Percentiles rank a stretch among this genome's conserved stretches.
phyloP scores from a whole-genome alignment of 192 early-diverging fungal genomes.

The Linnemannia schmuckeri region DNA sequence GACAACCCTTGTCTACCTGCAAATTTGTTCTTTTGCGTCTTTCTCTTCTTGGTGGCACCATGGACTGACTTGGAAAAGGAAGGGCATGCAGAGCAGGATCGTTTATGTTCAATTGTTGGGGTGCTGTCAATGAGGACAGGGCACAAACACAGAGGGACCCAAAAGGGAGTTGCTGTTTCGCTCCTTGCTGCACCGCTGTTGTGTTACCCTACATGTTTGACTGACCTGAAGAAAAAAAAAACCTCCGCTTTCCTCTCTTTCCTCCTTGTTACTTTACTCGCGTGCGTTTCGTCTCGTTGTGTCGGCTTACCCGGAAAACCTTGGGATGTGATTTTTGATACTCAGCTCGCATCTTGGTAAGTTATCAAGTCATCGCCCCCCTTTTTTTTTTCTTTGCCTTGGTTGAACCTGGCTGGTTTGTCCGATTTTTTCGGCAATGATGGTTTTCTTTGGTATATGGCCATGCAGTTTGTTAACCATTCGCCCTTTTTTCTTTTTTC shows the following conservation, averaged over 20 bases:
- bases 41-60: too few relatives aligned
- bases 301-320: background rate
- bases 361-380: background rate
- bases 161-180: background rate
- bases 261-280: background rate
- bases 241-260: background rate
- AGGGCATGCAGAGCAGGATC: too few relatives aligned
- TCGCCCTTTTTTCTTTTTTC: background rate
- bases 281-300: background rate
- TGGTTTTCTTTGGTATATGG: background rate
- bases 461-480: background rate
- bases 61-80: too few relatives aligned
- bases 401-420: background rate
- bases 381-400: background rate
- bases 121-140: too few relatives aligned
- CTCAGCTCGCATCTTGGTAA: slow-evolving; percentile 57
- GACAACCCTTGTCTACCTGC: background rate
- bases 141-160: background rate
- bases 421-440: background rate
- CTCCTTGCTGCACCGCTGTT: background rate
- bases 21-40: background rate
- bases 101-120: too few relatives aligned
- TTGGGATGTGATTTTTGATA: slow-evolving; percentile 14
- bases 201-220: background rate
- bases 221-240: slow-evolving; percentile 2